Conservation (phyloP, 2,329 filamentous ascomycete genomes). For the Lithohypha guttulata region DNA sequence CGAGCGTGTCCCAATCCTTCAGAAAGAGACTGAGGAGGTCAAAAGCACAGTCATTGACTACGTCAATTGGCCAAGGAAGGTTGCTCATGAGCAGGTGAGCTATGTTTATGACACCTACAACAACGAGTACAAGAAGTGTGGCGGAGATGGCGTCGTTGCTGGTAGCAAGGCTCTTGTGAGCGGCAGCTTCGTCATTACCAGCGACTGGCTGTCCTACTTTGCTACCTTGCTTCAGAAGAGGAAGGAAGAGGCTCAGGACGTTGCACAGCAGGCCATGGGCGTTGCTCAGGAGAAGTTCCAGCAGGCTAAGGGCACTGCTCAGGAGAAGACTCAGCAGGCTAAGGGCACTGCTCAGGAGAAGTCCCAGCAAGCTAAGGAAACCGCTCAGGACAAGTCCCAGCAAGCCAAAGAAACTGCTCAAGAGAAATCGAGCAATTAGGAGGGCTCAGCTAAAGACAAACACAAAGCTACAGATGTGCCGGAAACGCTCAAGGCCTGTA, state of each 20-base stretch:
- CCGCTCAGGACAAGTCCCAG: neutral
- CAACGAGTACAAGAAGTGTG: slow-evolving; percentile 37
- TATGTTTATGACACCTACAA: slow-evolving; percentile 35
- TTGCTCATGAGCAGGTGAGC: slow-evolving; percentile 46
- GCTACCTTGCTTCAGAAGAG: slow-evolving; percentile 49
- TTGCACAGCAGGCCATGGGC: slow-evolving; percentile 18
- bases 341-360: neutral
- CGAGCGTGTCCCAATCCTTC: slow-evolving; percentile 59
- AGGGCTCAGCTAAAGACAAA: no score
- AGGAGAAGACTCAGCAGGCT: neutral
- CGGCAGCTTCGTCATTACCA: slow-evolving; percentile 56
- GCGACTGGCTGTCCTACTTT: slow-evolving; percentile 53
- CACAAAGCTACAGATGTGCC: no score
- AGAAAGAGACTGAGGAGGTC: slow-evolving; percentile 63
- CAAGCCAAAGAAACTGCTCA: neutral
- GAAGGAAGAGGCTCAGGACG: slow-evolving; percentile 51
- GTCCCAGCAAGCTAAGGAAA: neutral
- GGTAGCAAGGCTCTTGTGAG: slow-evolving; percentile 59
- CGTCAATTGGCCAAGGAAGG: slow-evolving; percentile 52
- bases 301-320: slow-evolving; percentile 12
- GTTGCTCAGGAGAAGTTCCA: slow-evolving; percentile 38
- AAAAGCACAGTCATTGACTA: slow-evolving; percentile 52
- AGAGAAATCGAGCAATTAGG: no score
- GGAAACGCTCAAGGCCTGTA: no score
- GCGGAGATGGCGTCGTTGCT: slow-evolving; percentile 50